Evolutionary conservation across 441 rosid genomes (phyloP).

Genomic region (Corymbia calophylla): DNA sequence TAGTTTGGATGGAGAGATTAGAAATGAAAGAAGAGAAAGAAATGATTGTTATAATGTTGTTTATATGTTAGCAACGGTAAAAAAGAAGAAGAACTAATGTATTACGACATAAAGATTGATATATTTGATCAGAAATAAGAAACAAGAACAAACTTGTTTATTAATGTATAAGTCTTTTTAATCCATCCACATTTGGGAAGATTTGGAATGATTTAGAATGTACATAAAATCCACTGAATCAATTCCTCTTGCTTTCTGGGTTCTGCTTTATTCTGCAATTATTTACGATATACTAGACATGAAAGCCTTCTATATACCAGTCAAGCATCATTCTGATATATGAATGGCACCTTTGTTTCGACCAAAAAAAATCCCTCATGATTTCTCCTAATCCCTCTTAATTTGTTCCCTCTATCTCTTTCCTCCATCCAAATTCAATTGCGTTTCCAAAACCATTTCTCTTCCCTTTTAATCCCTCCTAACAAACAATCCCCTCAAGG

Average conservation of each 20-base stretch:
- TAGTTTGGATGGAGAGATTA: not conserved
- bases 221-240: not conserved
- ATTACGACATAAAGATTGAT: not conserved
- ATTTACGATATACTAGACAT: too few species aligned
- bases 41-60: not conserved
- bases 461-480: not conserved
- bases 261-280: too few species aligned
- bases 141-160: not conserved
- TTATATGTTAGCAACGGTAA: not conserved
- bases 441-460: not conserved
- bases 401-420: not conserved
- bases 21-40: not conserved
- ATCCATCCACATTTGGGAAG: not conserved
- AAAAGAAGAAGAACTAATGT: fast-evolving
- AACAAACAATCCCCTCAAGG: not conserved
- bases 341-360: too few species aligned
- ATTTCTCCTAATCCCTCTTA: not conserved
- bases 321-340: too few species aligned
- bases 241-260: not conserved
- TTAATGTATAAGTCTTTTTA: not conserved
- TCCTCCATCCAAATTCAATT: not conserved
- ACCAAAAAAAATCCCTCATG: not conserved
- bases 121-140: not conserved
- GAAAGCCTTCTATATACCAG: too few species aligned
- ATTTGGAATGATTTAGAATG: not conserved